Base-by-base conservation (phyloP, 2,329 filamentous ascomycete species). In the Samsoniella hepiali region DNA sequence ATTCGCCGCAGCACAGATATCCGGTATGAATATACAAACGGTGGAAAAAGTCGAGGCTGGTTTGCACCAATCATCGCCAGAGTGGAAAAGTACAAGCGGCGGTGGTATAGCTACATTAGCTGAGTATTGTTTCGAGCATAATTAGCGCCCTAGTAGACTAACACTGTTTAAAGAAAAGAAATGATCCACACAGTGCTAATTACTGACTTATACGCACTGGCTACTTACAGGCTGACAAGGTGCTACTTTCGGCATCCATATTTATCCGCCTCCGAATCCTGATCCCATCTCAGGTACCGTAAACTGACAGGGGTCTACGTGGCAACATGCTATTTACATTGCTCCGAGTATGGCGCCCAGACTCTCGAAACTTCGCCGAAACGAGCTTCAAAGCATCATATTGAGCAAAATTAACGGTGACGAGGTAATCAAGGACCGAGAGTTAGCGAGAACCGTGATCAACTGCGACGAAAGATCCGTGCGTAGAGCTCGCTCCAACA, bases 291-390 rank as follows among this genome's bases (percentile, higher is more conserved):
- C 42, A 45, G 42, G 42, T 45, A 45, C 42, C 42, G n/a, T 15
- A 17, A 45, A 45, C n/a, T 15, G 42, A 34, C 32, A 15, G 42
- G 42, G 42, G n/a, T 49, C 45, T 49, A 27, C 57, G 50, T 51
- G 15, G 58, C 45, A 50, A 64, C 54, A 10, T 63, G 34, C 40
- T 38, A 10, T 38, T 44, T 66, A 31, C 56, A 64, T 64, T 58
- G 5, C 13, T 44, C 54, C 54, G 27, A 36, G 22, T n/a, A 75
- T 62, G 62, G 61, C 56, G 7, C 56, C 64, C 13, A 58, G 40
- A 22, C 50, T 63, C 38, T 57, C 64, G 5, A 65, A 63, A 53
- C 38, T 63, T 9, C 56, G 56, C 31, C 62, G 51, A 47, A 60
- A 47, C 13, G 62, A 65, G 53, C 60, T 60, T 31, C 2, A 65